Conservation (phyloP, 2,329 filamentous ascomycete genomes). For the Pseudogymnoascus sp. region DNA sequence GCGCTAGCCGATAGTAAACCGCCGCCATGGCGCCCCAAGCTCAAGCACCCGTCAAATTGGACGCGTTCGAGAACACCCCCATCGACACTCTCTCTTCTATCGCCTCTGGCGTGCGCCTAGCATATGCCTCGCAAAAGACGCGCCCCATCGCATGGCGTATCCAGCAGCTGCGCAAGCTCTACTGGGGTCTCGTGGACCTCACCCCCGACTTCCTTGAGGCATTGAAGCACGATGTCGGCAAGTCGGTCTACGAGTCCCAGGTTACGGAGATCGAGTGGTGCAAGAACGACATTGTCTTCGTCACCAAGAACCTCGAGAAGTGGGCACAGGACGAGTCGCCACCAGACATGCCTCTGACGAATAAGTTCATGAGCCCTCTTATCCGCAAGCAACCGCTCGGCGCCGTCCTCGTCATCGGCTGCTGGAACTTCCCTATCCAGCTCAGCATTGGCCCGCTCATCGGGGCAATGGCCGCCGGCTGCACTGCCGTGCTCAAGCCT, state of each 20-base stretch:
- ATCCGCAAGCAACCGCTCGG: constrained; percentile 86
- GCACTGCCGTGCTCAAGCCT: constrained; percentile 83
- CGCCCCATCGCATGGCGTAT: constrained; percentile 75
- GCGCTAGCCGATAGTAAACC: background rate
- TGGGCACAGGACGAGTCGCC: constrained; percentile 79
- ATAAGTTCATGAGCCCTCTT: constrained; percentile 61
- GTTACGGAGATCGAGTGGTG: constrained; percentile 70
- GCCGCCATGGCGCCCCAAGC: background rate
- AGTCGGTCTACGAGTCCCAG: constrained; percentile 65
- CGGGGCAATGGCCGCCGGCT: constrained; percentile 87
- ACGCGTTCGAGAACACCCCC: constrained; percentile 50
- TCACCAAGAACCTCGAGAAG: constrained; percentile 66
- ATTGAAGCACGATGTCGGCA: constrained; percentile 68
- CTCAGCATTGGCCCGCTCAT: constrained; percentile 70
- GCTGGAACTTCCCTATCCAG: constrained; percentile 91
- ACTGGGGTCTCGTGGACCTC: constrained; percentile 84
- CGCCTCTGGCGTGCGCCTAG: constrained; percentile 52
- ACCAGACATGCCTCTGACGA: constrained; percentile 58
- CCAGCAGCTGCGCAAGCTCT: constrained; percentile 83
- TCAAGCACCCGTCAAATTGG: background rate
- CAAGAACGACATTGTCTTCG: constrained; percentile 72
- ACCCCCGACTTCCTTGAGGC: constrained; percentile 65
- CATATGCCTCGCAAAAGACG: constrained; percentile 74
- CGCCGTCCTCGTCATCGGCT: constrained; percentile 73
- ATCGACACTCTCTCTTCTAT: constrained; percentile 57